phyloP scores from a whole-genome alignment of 129 eudicot genomes.

The Artemisia annua region DNA sequence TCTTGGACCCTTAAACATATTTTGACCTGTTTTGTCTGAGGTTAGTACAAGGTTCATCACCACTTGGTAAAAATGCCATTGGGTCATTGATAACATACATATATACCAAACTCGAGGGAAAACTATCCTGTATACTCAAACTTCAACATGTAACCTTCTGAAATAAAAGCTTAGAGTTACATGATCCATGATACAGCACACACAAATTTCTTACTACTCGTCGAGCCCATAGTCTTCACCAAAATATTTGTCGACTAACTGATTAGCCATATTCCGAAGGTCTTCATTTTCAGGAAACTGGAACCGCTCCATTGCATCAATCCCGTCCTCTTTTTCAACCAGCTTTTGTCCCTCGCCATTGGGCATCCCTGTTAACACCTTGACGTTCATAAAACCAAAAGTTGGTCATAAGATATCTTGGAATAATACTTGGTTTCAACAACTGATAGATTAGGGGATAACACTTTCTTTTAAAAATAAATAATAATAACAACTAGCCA shows the following conservation, averaged over 20 bases:
- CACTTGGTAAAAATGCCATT: too few relatives aligned
- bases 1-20: too few relatives aligned
- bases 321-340: constrained; percentile 90
- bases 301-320: constrained; percentile 94
- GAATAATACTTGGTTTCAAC: background rate
- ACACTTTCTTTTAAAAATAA: background rate
- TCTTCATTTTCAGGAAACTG: constrained; percentile 96
- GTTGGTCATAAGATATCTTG: background rate
- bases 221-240: constrained; percentile 96
- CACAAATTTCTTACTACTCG: constrained; percentile 26
- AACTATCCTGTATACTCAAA: background rate
- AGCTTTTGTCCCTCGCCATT: constrained; percentile 84
- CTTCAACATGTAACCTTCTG: constrained; percentile 9
- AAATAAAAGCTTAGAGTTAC: constrained; percentile 22
- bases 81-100: constrained; percentile 15
- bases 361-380: constrained; percentile 96
- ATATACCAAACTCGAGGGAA: constrained; percentile 1
- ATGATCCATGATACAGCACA: constrained; percentile 17
- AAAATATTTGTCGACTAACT: constrained; percentile 83
- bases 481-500: background rate
- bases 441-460: background rate
- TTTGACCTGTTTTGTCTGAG: too few relatives aligned
- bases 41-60: too few relatives aligned
- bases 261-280: constrained; percentile 82
- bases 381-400: background rate